Base-by-base conservation (phyloP, 768 basidiomycete species). In the Russula olivacea region DNA sequence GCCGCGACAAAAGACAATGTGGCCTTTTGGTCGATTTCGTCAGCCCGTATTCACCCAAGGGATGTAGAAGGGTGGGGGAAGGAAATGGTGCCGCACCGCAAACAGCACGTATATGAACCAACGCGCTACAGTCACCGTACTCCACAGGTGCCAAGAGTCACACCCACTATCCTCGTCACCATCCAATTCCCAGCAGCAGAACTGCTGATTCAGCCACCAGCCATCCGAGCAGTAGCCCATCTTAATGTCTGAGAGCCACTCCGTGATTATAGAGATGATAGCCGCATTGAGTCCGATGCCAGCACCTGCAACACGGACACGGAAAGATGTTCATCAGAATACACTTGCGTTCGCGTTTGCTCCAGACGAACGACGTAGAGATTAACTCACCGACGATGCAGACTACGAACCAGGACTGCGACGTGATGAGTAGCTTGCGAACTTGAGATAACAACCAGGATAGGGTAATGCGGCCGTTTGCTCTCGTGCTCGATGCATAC, bases 191-290 rank as follows among this genome's bases (percentile, higher is more conserved):
- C 95, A 94, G 72, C 97, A 99, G 75, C 97, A 99, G 73, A 98
- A 98, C 71, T 97, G 91, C 69, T 93, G 87, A 74, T 95, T 97
- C 59, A 99, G 74, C 96, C 97, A 99, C 97, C 97, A 99, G 1
- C 92, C 95, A 68, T 94, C 92, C 4, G 84, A 80, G 75, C 97
- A 99, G 71, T 98, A 97, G 1, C 97, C 97, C 78, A 95, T 89
- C 77, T 98, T 98, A 67, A 98, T 85, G 74, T 98, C 96, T 2
- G 94, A 93, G 25, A 99, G 82, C 97, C 97, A 99, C 75, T 91
- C 92, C 53, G 93, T 97, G 64, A 94, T 77, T 68, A 99, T 97
- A 34, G 94, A 93, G 56, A 97, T 94, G 57, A 98, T 74, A 10
- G 93, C 96, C n/a, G 94, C 93, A 69, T 92, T 97, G 47, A 93